Conservation (phyloP, 345 rosid species). For the Geranium rotundifolium region DNA sequence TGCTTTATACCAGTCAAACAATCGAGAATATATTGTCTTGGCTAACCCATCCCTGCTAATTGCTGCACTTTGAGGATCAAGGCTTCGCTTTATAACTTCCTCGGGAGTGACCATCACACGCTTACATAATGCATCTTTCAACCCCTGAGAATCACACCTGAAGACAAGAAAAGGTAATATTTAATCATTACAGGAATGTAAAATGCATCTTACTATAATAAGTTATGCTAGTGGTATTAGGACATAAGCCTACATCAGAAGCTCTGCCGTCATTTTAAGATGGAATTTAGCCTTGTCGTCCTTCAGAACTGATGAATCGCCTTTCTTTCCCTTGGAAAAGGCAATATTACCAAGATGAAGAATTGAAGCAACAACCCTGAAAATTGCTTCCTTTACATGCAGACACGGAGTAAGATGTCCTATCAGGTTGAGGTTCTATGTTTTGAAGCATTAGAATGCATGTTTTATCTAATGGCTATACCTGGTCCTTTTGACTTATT, state of each 20-base stretch:
- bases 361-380: slow-evolving; percentile 84
- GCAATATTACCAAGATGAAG: slow-evolving; percentile 82
- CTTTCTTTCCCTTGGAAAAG: slow-evolving; percentile 70
- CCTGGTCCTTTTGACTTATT: slow-evolving; percentile 80
- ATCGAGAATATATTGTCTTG: slow-evolving; percentile 77
- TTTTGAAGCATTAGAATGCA: not conserved
- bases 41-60: slow-evolving; percentile 84
- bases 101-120: slow-evolving; percentile 97
- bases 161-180: slow-evolving; percentile 6
- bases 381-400: slow-evolving; percentile 66
- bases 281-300: slow-evolving; percentile 74
- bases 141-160: slow-evolving; percentile 65
- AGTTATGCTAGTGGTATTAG: slow-evolving; percentile 14
- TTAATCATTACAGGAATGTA: not conserved
- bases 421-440: not conserved
- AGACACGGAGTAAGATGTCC: not conserved
- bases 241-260: slow-evolving; percentile 37
- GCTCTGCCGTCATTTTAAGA: slow-evolving; percentile 69
- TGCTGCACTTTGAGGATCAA: slow-evolving; percentile 83
- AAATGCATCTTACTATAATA: not conserved
- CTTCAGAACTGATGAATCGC: slow-evolving; percentile 80
- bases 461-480: slow-evolving; percentile 6
- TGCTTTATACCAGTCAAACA: slow-evolving; percentile 69
- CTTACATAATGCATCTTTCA: slow-evolving; percentile 91
- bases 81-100: slow-evolving; percentile 85